A percentile compares a stretch with the other conserved stretches of the same genome.
phyloP scores from a whole-genome alignment of 1,284 basidiomycete genomes.

The Sporisorium exsertum region DNA sequence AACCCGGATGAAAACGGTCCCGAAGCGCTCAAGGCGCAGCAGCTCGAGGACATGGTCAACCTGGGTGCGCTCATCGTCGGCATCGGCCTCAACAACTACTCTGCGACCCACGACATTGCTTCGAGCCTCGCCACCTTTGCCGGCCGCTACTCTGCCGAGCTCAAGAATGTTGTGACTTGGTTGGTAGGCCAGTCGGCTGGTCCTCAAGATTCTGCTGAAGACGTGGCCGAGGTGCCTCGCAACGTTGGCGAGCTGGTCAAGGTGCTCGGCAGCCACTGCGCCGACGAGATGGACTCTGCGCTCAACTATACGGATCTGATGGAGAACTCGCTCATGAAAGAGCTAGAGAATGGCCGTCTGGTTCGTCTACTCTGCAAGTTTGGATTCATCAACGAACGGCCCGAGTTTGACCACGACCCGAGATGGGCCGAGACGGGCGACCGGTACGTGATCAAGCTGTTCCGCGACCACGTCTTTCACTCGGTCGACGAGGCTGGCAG shows the following conservation, averaged over 20 bases:
- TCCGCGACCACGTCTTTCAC: slow-evolving; percentile 98
- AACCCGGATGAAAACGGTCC: slow-evolving; percentile 42
- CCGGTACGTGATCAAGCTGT: slow-evolving; percentile 96
- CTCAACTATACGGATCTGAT: slow-evolving; percentile 82
- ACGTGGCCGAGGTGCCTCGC: slow-evolving; percentile 70
- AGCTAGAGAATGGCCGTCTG: slow-evolving; percentile 96
- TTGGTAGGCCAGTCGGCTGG: slow-evolving; percentile 74
- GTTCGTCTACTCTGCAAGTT: slow-evolving; percentile 92
- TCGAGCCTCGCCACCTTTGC: slow-evolving; percentile 83
- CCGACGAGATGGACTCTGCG: slow-evolving; percentile 85
- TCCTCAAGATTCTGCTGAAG: slow-evolving; percentile 18
- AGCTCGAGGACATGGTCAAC: slow-evolving; percentile 87
- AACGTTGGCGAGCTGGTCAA: slow-evolving; percentile 83
- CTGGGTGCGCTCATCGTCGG: slow-evolving; percentile 87
- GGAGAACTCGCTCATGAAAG: slow-evolving; percentile 85
- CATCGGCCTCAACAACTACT: slow-evolving; percentile 79
- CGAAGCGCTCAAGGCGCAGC: slow-evolving; percentile 53
- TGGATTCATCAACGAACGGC: slow-evolving; percentile 97
- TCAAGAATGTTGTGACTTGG: slow-evolving; percentile 83
- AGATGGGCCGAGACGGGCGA: slow-evolving; percentile 99
- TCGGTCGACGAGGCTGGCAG: slow-evolving; percentile 90
- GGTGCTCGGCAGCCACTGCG: slow-evolving; percentile 79
- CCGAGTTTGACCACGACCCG: slow-evolving; percentile 95
- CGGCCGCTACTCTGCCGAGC: slow-evolving; percentile 81
- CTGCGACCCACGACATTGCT: slow-evolving; percentile 76